A percentile compares a stretch with the other conserved stretches of the same genome.
Conservation (phyloP, 805 yeast species). For the Teunomyces gatunensis region DNA sequence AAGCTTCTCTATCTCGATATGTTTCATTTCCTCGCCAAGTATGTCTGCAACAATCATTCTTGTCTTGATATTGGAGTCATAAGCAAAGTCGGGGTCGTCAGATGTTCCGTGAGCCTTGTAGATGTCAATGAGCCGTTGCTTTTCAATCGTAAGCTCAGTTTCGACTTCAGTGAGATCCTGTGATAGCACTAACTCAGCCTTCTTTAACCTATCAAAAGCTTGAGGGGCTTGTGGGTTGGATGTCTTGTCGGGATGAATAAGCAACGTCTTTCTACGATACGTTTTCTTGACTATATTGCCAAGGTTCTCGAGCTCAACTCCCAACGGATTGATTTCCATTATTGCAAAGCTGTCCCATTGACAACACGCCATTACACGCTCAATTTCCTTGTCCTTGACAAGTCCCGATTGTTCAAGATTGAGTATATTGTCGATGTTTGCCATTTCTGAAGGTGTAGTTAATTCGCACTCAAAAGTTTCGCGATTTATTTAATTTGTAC, state of each 20-base stretch:
- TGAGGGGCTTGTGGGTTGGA: conserved; percentile 54
- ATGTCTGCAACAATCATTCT: conserved; percentile 43
- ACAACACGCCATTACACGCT: conserved; percentile 48
- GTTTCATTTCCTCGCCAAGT: conserved; percentile 37
- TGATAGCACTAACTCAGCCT: conserved; percentile 43
- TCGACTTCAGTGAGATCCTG: conserved; percentile 9
- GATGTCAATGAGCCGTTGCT: conserved; percentile 25
- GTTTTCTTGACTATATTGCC: conserved; percentile 40
- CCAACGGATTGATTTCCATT: conserved; percentile 39
- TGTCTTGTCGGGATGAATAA: conserved; percentile 70
- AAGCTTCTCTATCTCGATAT: conserved; percentile 25
- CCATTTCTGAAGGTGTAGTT: not conserved
- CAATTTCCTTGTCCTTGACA: conserved; percentile 51
- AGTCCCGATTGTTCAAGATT: conserved; percentile 24
- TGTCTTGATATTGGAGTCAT: conserved; percentile 23
- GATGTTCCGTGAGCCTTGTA: conserved; percentile 16
- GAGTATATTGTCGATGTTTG: not conserved
- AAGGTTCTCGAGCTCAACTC: conserved; percentile 35
- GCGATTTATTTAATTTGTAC: too few species aligned
- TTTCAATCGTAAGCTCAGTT: conserved; percentile 13
- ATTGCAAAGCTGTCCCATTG: conserved; percentile 55
- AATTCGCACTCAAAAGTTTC: too few species aligned
- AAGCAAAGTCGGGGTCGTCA: conserved; percentile 1
- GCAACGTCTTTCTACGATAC: conserved; percentile 57
- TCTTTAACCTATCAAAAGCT: conserved; percentile 61